A percentile compares a stretch with the other conserved stretches of the same genome.
These are phyloP conservation scores for Rhodocollybia butyracea DNA, from an alignment of 768 basidiomycete genomes.

Conservation along the genomic window DNA sequence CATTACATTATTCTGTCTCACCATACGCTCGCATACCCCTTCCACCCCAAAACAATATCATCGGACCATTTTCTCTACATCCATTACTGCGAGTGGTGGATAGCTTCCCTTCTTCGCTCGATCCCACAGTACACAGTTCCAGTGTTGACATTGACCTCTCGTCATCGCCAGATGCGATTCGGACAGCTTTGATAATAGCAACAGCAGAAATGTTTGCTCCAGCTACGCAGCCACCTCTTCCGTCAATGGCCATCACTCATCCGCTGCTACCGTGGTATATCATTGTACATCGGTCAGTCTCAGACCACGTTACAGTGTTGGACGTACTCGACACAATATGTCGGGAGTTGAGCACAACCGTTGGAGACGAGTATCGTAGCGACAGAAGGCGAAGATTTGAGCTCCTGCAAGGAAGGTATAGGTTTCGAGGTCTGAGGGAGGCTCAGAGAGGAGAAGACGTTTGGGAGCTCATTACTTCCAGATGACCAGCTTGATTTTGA, in stretches of 20 bases:
- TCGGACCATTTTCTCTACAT: background rate
- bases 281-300: conserved; percentile 24
- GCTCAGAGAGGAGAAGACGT: background rate
- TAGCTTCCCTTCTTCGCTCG: background rate
- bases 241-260: conserved; percentile 28
- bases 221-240: conserved; percentile 31
- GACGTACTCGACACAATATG: conserved; percentile 33
- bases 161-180: background rate
- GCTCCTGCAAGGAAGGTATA: background rate
- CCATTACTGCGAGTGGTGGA: background rate
- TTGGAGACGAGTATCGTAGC: too few species aligned
- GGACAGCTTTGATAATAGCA: background rate
- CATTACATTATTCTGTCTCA: background rate
- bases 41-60: background rate
- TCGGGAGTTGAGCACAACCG: background rate
- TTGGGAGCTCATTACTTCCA: background rate
- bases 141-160: background rate
- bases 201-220: conserved; percentile 20
- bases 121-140: background rate
- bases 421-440: background rate
- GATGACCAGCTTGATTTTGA: too few species aligned
- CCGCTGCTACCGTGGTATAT: conserved; percentile 31
- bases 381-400: background rate
- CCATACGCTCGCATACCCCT: background rate
- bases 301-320: conserved; percentile 27